Evolutionary conservation across 2,329 filamentous ascomycete genomes (phyloP).

Genomic region (Rhynchosporium agropyri): DNA sequence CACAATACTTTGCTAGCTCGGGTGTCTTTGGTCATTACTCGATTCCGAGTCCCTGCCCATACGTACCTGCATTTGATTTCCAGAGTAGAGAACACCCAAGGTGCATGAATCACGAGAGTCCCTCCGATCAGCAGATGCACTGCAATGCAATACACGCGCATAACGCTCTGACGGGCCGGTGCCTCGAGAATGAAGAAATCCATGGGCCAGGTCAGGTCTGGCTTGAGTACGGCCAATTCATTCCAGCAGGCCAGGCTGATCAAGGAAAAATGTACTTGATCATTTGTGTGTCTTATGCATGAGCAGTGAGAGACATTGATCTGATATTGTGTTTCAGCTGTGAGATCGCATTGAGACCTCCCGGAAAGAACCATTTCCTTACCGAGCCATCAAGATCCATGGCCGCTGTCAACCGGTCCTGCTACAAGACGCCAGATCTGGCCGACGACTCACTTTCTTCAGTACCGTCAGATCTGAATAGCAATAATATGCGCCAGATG

Average conservation of each 20-base stretch:
- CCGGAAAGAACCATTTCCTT: constrained; percentile 20
- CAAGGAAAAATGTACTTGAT: neutral
- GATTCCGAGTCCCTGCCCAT: too few relatives aligned
- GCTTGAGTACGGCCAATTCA: neutral
- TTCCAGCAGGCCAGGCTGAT: neutral
- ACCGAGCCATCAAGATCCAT: neutral
- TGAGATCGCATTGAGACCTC: constrained; percentile 9
- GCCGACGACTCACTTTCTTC: neutral
- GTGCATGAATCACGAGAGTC: constrained; percentile 10
- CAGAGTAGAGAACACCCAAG: neutral
- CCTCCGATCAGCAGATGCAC: neutral
- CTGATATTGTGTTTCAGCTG: constrained; percentile 8
- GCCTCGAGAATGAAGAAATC: neutral
- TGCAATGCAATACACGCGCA: constrained; percentile 10
- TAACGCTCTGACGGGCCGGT: too few relatives aligned
- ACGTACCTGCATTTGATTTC: constrained; percentile 1
- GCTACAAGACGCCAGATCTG: constrained; percentile 4
- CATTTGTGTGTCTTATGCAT: neutral
- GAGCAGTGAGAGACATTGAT: constrained; percentile 16
- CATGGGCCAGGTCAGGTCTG: neutral
- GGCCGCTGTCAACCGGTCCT: neutral
- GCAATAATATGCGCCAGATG: constrained; percentile 12
- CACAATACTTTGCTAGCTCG: neutral
- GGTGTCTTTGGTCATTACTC: too few relatives aligned
- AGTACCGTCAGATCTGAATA: constrained; percentile 5